Percentiles rank a stretch among this genome's conserved stretches.
Evolutionary conservation across 495 filamentous ascomycete genomes (phyloP).

Genomic region (Staphylotrichum longicolle): DNA sequence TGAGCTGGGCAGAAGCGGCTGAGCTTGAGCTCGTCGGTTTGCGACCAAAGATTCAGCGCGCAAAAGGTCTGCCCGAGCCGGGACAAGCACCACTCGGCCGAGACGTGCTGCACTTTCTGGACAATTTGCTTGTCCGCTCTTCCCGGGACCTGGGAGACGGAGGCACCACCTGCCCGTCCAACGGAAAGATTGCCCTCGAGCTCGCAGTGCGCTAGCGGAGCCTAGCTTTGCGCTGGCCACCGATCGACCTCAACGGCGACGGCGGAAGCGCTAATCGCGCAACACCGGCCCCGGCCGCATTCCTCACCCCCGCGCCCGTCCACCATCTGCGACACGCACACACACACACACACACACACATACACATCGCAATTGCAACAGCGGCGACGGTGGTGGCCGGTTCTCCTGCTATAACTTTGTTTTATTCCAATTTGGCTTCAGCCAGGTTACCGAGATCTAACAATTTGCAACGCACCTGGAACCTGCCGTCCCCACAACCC

Average conservation of each 20-base stretch:
- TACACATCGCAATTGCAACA: background rate
- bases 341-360: too few species aligned
- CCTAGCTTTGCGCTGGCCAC: background rate
- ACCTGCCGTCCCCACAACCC: too few species aligned
- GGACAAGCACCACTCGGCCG: background rate
- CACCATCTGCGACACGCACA: too few species aligned
- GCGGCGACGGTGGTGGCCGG: too few species aligned
- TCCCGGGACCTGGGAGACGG: too few species aligned
- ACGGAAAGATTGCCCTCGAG: background rate
- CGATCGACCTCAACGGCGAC: background rate
- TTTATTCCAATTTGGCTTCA: background rate
- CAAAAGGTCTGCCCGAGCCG: conserved; percentile 3
- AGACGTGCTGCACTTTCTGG: background rate
- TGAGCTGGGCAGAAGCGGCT: background rate
- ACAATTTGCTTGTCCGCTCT: background rate
- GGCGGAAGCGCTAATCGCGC: conserved; percentile 4
- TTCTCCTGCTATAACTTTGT: too few species aligned
- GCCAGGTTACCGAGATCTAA: background rate
- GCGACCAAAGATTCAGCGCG: background rate
- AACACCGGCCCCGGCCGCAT: background rate
- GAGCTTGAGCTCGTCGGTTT: background rate
- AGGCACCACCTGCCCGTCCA: background rate
- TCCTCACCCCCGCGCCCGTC: background rate
- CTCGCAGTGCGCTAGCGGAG: too few species aligned
- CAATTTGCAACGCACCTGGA: too few species aligned